Evolutionary conservation across 768 basidiomycete species (phyloP), one percentile per base, ranked within the genome.

Genomic region (Tulasnella sp.): DNA sequence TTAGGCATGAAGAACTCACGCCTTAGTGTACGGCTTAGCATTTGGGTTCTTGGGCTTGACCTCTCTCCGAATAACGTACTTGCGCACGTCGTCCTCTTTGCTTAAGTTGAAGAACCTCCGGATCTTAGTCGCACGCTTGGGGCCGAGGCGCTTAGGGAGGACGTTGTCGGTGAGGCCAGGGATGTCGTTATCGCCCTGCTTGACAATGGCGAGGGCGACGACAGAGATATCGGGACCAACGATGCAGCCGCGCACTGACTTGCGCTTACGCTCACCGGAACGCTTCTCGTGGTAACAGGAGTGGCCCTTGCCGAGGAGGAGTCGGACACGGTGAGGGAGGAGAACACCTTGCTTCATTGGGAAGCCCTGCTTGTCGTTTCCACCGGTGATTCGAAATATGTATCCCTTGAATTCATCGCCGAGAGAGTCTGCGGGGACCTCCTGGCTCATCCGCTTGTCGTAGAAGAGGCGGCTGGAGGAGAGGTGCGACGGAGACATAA

Each of bases 331-430:
- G 77, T 90, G 72, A 61, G 90, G 90, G 68, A 95, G 81, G 63
- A 98, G 87, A 66, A 97, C 88, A 77, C 95, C 94, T 77, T 99
- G 95, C 76, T 98, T 98, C 92, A 97, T 96, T 50, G 93, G 92
- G 81, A 96, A 95, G 70, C 93, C 92, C 73, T 94, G 90, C 78
- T 92, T 91, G 84, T 97, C 93, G 80, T 97, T 97, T 64, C 95
- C 91, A 68, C 94, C 94, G 29, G 90, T 94, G 78, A 99, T 88
- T 68, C 92, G 86, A 80, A 96, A 83, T 72, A 97, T 76, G 77
- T 96, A 97, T 61, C 95, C 95, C 73, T 88, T 90, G 81, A 83
- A 98, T 78, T 98, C 95, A 71, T 95, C 88, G 67, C 94, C 92
- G 66, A 97, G 74, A 56, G 84, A 73, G 77, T 96, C 93, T 62